Percentiles rank a stretch among this genome's conserved stretches.
Conservation (phyloP, 139 green algal genomes). For the Chlorella sp. region DNA sequence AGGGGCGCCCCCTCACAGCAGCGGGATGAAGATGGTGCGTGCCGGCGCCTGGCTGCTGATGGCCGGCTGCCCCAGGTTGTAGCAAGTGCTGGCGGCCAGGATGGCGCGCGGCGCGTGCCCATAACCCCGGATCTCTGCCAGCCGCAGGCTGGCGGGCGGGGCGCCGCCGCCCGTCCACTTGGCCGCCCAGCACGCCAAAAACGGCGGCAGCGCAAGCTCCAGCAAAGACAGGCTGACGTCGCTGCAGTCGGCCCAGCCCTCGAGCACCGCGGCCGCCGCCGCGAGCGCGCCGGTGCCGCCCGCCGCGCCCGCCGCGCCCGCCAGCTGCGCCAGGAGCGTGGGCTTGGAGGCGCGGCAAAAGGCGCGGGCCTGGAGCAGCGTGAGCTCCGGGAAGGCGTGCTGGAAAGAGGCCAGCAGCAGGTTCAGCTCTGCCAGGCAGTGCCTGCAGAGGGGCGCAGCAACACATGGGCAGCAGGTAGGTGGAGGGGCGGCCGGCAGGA, state of each 20-base stretch:
- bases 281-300: background rate
- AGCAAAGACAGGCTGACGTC: background rate
- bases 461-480: background rate
- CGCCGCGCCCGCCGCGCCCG: background rate
- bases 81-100: background rate
- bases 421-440: constrained; percentile 16
- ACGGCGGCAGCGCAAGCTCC: background rate
- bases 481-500: background rate
- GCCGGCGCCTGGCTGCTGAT: too few relatives aligned
- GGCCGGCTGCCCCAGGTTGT: constrained; percentile 7
- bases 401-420: constrained; percentile 8
- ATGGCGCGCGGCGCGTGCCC: background rate
- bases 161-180: background rate
- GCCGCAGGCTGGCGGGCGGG: background rate
- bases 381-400: constrained; percentile 7
- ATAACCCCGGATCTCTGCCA: background rate
- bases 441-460: background rate
- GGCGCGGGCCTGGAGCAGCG: constrained; percentile 1
- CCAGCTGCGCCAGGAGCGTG: constrained; percentile 1
- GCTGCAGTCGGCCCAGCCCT: background rate
- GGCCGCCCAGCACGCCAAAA: constrained; percentile 2
- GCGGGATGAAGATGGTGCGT: too few relatives aligned
- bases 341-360: constrained; percentile 3
- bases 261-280: background rate
- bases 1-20: too few relatives aligned